Conservation (phyloP, 768 basidiomycete species). For the Termitomyces sp. region DNA sequence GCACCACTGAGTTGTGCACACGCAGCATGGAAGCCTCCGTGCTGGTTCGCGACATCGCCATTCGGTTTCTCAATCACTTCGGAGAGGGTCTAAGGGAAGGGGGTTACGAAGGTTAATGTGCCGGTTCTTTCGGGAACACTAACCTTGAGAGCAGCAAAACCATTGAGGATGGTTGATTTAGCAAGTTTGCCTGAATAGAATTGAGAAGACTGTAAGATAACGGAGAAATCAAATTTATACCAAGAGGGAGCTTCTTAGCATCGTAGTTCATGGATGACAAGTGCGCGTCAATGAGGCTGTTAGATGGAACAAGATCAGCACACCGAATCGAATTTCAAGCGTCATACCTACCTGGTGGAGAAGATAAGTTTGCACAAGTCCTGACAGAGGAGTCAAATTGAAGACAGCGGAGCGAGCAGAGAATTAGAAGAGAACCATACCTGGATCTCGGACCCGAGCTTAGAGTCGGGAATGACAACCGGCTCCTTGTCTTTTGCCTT, state of each 20-base stretch:
- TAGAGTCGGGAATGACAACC: conserved; percentile 44
- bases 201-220: conserved; percentile 5
- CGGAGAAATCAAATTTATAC: conserved; percentile 23
- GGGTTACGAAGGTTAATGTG: background rate
- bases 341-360: conserved; percentile 37
- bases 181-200: conserved; percentile 49
- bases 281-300: conserved; percentile 50
- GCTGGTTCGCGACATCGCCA: conserved; percentile 33
- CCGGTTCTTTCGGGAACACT: background rate
- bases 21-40: conserved; percentile 38
- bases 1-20: conserved; percentile 46
- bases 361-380: conserved; percentile 52
- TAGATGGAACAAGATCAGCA: background rate
- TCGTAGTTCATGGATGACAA: conserved; percentile 67
- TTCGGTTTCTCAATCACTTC: conserved; percentile 51
- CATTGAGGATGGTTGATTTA: conserved; percentile 57
- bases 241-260: conserved; percentile 61
- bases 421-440: conserved; percentile 21
- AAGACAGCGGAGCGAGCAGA: background rate
- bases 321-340: background rate
- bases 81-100: conserved; percentile 36
- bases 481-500: conserved; percentile 28
- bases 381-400: conserved; percentile 20
- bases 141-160: conserved; percentile 59
- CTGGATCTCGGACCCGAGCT: conserved; percentile 44